Conservation (phyloP, 2,329 filamentous ascomycete species). For the Colletotrichum eremochloae region DNA sequence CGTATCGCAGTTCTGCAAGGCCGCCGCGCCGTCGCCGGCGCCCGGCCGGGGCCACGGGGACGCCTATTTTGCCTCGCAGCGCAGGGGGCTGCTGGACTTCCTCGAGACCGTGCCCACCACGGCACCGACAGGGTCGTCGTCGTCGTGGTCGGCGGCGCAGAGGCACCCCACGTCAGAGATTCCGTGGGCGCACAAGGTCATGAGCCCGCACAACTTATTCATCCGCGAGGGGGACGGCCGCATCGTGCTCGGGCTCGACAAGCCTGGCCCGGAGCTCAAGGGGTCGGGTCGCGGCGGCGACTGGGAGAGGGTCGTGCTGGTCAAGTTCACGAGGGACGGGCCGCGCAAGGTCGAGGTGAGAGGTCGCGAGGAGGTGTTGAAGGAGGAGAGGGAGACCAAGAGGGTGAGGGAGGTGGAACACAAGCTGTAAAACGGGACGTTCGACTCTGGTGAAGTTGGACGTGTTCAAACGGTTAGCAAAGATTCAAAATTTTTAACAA, state of each 20-base stretch:
- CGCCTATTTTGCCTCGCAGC: conserved; percentile 61
- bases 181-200: conserved; percentile 73
- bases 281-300: conserved; percentile 66
- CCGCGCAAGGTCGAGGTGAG: conserved; percentile 68
- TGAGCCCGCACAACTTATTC: conserved; percentile 66
- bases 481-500: neutral
- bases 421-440: conserved; percentile 16
- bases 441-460: neutral
- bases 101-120: conserved; percentile 58
- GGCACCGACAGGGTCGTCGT: conserved; percentile 53
- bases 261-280: conserved; percentile 68
- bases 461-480: neutral
- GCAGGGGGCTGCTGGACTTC: conserved; percentile 67
- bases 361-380: conserved; percentile 62
- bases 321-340: conserved; percentile 64
- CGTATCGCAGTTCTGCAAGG: conserved; percentile 65
- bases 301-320: conserved; percentile 69
- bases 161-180: conserved; percentile 59
- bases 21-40: conserved; percentile 47
- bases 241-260: conserved; percentile 68
- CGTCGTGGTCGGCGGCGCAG: conserved; percentile 46
- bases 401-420: conserved; percentile 33
- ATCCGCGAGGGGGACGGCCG: conserved; percentile 60
- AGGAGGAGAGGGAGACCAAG: conserved; percentile 57
- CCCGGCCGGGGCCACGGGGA: conserved; percentile 44